Percentiles rank a stretch among this genome's conserved stretches.
phyloP scores from a whole-genome alignment of 2,329 filamentous ascomycete genomes.

The Fusarium verticillioides region DNA sequence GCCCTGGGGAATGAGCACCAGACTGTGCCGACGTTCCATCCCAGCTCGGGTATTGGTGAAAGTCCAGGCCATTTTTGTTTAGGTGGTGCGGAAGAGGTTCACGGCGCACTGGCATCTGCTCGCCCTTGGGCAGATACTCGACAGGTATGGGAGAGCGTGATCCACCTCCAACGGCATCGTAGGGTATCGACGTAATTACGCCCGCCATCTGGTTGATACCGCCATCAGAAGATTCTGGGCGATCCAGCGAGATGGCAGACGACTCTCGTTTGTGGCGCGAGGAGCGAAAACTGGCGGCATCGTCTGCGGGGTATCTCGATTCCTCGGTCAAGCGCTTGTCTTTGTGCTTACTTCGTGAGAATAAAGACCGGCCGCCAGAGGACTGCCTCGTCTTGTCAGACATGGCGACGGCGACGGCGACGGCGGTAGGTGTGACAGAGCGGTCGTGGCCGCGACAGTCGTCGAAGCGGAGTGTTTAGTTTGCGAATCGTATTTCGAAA shows the following conservation, averaged over 20 bases:
- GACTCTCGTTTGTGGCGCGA: conserved; percentile 81
- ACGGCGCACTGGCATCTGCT: conserved; percentile 71
- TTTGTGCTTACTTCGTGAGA: conserved; percentile 88
- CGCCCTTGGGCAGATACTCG: conserved; percentile 76
- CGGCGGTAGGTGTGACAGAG: conserved; percentile 28
- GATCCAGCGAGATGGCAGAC: conserved; percentile 77
- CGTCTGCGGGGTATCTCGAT: conserved; percentile 67
- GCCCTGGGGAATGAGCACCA: conserved; percentile 69
- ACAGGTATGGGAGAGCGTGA: conserved; percentile 76
- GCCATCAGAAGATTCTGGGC: conserved; percentile 70
- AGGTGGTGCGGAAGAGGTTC: conserved; percentile 86
- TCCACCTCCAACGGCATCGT: conserved; percentile 75
- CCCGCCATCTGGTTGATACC: conserved; percentile 81
- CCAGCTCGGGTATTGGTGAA: conserved; percentile 87
- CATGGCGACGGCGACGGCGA: conserved; percentile 53
- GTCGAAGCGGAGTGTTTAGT: conserved; percentile 25
- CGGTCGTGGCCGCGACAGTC: conserved; percentile 37
- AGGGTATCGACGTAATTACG: conserved; percentile 88
- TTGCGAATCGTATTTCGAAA: conserved; percentile 33
- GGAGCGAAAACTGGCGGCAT: conserved; percentile 71
- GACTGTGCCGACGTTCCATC: conserved; percentile 63
- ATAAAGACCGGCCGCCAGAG: conserved; percentile 81
- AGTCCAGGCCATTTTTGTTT: conserved; percentile 81
- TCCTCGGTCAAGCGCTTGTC: conserved; percentile 71
- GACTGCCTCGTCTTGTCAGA: conserved; percentile 86